Evolutionary conservation across 352 stramenopile species (phyloP).

Genomic region (Pythium aristosporum): DNA sequence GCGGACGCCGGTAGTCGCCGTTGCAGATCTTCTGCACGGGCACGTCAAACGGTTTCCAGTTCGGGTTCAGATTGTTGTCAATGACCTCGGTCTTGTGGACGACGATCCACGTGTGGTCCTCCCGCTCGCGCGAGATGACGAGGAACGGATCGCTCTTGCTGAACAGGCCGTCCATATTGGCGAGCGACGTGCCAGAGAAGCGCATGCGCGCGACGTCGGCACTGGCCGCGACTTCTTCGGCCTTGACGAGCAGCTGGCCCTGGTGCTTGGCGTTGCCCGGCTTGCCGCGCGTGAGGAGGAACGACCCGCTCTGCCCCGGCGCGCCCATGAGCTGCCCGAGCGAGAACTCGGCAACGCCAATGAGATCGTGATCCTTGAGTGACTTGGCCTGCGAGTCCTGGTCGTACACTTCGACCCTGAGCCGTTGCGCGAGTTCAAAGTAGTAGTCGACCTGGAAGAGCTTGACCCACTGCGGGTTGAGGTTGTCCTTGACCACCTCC

Average conservation of each 20-base stretch:
- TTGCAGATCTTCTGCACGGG: constrained; percentile 77
- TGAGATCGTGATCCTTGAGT: constrained; percentile 70
- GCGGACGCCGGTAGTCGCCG: constrained; percentile 57
- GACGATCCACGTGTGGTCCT: constrained; percentile 56
- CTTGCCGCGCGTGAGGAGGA: constrained; percentile 49
- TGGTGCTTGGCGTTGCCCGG: constrained; percentile 37
- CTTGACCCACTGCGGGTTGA: constrained; percentile 79
- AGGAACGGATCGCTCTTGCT: constrained; percentile 67
- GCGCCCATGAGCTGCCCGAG: constrained; percentile 80
- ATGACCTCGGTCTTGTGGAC: constrained; percentile 71
- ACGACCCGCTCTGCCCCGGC: constrained; percentile 58
- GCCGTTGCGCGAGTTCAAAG: constrained; percentile 84
- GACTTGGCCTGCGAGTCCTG: constrained; percentile 69
- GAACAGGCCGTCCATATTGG: constrained; percentile 72
- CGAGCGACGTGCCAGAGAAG: constrained; percentile 44
- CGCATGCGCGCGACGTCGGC: constrained; percentile 45
- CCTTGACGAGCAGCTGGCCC: constrained; percentile 55
- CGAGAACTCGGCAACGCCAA: constrained; percentile 73
- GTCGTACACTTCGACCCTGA: constrained; percentile 87
- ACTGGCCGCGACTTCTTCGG: constrained; percentile 53
- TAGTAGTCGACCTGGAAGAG: constrained; percentile 82
- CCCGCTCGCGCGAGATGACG: constrained; percentile 49
- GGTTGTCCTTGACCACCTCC: constrained; percentile 71
- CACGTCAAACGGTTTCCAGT: constrained; percentile 56
- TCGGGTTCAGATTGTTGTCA: constrained; percentile 72